Evolutionary conservation across 108 stramenopile genomes (phyloP), one percentile per base, ranked within the genome.

Genomic region (Nitzschia sp.): DNA sequence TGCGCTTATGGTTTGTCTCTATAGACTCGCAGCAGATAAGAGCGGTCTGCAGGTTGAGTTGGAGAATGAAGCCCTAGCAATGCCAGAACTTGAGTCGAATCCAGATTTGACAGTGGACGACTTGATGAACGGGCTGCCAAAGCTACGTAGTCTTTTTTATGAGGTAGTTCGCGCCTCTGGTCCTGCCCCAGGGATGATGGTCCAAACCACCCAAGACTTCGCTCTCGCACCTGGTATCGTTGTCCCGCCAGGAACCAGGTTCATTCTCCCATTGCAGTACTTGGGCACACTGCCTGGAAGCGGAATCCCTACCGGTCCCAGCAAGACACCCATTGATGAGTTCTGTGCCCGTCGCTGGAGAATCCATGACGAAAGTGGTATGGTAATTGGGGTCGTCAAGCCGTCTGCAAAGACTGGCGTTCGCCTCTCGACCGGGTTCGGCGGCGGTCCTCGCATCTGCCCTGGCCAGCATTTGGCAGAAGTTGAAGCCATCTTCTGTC

Each of bases 291-390:
- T 25, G 25, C 2, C 29, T 53, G 13, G 13, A 1, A 27, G 34
- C 19, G 36, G 19, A 15, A 25, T 53, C 18, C 51, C 51, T 25
- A 24, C 24, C 6, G 67, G 67, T 26, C 54, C 54, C 18, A 18
- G 13, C 21, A 21, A 42, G 11, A 42, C 54, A 31, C 30, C 55
- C 4, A 23, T 42, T 18, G 26, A 34, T 13, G 67, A 34, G 1
- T 68, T 68, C 23, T 68, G 67, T 55, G 55, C 67, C 4, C 54
- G 67, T 4, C 51, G 67, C 19, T 68, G 67, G 54, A 33, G 38
- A 25, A 53, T n/a, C 5, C 5, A 6, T 4, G 51, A 53, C 23
- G 23, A 6, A 4, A 6, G n/a, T 24, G 51, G 24, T 17, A 25
- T 17, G 5, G 24, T 24, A 4, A 53, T 6, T 19, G 51, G 24